A percentile compares a stretch with the other conserved stretches of the same genome.
phyloP scores from a whole-genome alignment of 805 yeast genomes.

The Saturnispora quitensis region DNA sequence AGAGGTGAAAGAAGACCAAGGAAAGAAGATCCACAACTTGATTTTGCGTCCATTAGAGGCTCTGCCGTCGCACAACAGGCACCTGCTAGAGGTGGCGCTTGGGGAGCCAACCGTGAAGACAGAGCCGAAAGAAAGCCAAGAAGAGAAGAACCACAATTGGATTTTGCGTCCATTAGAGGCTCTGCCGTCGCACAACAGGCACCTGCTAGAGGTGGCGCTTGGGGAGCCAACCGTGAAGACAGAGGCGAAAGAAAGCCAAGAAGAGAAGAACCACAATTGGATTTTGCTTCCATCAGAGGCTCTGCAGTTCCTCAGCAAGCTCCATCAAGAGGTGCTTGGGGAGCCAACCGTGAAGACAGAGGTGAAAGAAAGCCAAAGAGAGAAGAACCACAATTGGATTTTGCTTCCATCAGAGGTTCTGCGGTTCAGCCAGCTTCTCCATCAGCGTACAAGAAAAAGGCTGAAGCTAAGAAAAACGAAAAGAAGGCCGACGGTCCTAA shows the following conservation, averaged over 20 bases:
- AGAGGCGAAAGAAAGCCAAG: constrained; percentile 9
- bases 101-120: constrained; percentile 9
- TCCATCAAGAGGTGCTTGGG: constrained; percentile 27
- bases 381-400: constrained; percentile 51
- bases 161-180: constrained; percentile 27
- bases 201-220: constrained; percentile 30
- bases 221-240: constrained; percentile 8
- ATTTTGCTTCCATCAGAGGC: constrained; percentile 27
- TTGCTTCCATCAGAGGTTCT: constrained; percentile 27
- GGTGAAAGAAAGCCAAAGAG: constrained; percentile 10
- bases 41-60: constrained; percentile 45
- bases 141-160: constrained; percentile 51
- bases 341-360: constrained; percentile 9
- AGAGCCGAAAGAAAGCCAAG: constrained; percentile 10
- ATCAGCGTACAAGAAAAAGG: constrained; percentile 20
- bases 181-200: constrained; percentile 13
- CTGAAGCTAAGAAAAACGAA: constrained; percentile 9
- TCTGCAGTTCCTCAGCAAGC: constrained; percentile 12
- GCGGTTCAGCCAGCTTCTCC: constrained; percentile 22
- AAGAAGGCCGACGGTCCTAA: constrained; percentile 24
- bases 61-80: constrained; percentile 1
- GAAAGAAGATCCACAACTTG: constrained; percentile 27
- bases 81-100: constrained; percentile 1
- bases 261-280: constrained; percentile 51
- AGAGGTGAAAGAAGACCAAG: constrained; percentile 20